Evolutionary conservation across 1,284 basidiomycete genomes (phyloP), one percentile per base, ranked within the genome.

Genomic region (Ganoderma resinaceum): DNA sequence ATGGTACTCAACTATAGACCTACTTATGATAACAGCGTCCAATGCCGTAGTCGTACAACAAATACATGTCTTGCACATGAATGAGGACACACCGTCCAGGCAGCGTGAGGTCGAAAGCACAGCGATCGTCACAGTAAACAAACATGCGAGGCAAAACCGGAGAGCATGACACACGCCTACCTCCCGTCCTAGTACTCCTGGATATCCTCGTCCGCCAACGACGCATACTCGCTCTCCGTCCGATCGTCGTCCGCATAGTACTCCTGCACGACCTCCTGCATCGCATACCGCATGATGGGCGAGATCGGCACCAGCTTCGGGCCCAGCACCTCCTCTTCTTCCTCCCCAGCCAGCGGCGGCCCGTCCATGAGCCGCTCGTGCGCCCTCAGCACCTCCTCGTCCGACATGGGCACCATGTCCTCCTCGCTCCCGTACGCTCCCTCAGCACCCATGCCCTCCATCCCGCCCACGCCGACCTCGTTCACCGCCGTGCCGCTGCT

Each of bases 271-370:
- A 95, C 93, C 75, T 91, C 88, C 61, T 87, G 82, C 92, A 95
- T 94, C 59, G 93, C 93, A 77, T 83, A 92, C 33, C 89, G 82
- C 87, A 94, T 91, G 67, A 94, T 91, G 1, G 93, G 92, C 3
- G 92, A 91, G 26, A 87, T 85, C 11, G 93, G 90, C 35, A 92
- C 83, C 65, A 95, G 76, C 77, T 89, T 90, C 12, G 93, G 92
- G 2, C 91, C 91, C 59, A 92, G 82, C 43, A 91, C 81, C 74
- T 91, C 86, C 61, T 85, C 86, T 66, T 85, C 80, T 61, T 84
- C 82, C 29, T 82, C 82, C 37, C 80, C 82, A 31, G 81, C 65
- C 49, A 70, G 64, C 60, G 68, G 71, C 42, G 75, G 72, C 43
- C 73, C 72, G 67, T 76, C 77, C 58, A 75, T 73, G 60, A 77